These are phyloP conservation scores for Lyophyllum atratum DNA, from an alignment of 768 basidiomycete species.

Conservation along the genomic window DNA sequence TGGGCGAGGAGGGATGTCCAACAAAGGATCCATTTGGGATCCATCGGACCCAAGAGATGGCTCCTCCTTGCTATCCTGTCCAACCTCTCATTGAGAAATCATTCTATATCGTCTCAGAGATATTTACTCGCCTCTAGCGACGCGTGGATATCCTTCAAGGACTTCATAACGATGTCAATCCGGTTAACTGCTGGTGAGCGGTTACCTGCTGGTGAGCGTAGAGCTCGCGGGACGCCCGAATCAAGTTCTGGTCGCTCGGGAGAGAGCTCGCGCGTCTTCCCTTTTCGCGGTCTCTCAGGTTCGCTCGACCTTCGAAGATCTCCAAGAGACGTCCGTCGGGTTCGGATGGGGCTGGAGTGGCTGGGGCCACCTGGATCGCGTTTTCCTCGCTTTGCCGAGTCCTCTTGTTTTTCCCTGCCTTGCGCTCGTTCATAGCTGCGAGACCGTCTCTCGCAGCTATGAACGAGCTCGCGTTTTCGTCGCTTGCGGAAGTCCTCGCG, in stretches of 20 bases:
- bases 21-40: not conserved
- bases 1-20: not conserved
- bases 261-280: not conserved
- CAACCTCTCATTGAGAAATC: not conserved
- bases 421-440: too few species aligned
- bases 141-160: not conserved
- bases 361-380: too few species aligned
- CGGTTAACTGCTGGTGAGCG: not conserved
- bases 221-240: not conserved
- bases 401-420: too few species aligned
- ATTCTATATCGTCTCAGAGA: not conserved
- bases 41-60: not conserved
- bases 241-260: not conserved
- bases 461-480: too few species aligned
- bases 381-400: too few species aligned
- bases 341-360: not conserved
- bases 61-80: not conserved
- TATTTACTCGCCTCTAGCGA: not conserved
- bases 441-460: too few species aligned
- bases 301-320: not conserved
- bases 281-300: not conserved
- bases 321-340: not conserved
- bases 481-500: not conserved
- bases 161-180: conserved; percentile 6
- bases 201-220: not conserved